Base-by-base conservation (phyloP, 768 basidiomycete species). In the Lactifluus subvellereus region DNA sequence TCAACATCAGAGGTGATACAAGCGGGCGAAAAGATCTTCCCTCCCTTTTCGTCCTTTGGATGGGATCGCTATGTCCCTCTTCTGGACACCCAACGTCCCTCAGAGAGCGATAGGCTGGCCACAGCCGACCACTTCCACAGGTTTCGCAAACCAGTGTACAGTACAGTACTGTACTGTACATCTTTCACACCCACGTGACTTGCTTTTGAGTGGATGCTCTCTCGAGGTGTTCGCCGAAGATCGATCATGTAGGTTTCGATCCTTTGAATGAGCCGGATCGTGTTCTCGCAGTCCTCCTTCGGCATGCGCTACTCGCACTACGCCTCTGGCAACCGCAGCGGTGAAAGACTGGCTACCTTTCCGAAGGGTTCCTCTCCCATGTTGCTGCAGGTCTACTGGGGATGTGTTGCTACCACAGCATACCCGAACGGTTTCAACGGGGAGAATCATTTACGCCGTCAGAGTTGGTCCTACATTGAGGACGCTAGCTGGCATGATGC, bases 341-440 rank as follows among this genome's bases (percentile, higher is more conserved):
- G 54, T 40, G 54, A 40, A 32, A 30, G 38, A 55, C 54, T 7
- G 20, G 54, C 54, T 55, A 55, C n/a, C 54, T 37, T 8, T 55
- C 54, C 3, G 56, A 48, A 7, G 18, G 20, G 1, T 57, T 48
- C 57, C 57, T 49, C 47, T 49, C 27, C 48, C 27, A 27, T 27
- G 2, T 27, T 27, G 27, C 2, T 27, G 27, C 27, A 27, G 27
- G 27, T 27, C 27, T 59, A 7, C 37, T 50, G 14, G 33, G 1
- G 10, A 20, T 48, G 37, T 22, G 35, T 11, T 50, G 20, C 37
- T 13, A 50, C 14, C 11, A 50, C 27, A 14, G 37, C 38, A 27
- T 27, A 27, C 27, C 27, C 27, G 27, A 27, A 27, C 27, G 27
- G 27, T 27, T 27, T 27, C 27, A 27, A 27, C 27, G 27, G 27